phyloP scores from a whole-genome alignment of 2,329 filamentous ascomycete species.

The Colletotrichum noveboracense region DNA sequence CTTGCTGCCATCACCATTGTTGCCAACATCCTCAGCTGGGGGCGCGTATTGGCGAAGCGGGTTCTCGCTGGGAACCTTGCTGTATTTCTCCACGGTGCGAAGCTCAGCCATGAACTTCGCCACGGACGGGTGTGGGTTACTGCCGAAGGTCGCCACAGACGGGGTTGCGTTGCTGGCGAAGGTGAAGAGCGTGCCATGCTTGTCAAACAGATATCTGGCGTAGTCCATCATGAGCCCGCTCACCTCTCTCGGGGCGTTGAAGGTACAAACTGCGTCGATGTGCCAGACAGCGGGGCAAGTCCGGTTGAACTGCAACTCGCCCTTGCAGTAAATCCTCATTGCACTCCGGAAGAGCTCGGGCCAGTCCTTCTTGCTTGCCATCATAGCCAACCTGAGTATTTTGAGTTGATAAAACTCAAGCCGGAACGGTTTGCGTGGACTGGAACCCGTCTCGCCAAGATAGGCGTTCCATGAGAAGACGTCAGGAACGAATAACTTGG shows the following conservation, averaged over 20 bases:
- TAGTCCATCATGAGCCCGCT: background rate
- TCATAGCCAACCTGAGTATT: background rate
- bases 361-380: background rate
- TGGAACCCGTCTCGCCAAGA: background rate
- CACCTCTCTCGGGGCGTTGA: background rate
- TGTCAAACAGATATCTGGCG: background rate
- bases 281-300: background rate
- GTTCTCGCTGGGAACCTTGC: background rate
- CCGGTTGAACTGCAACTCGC: background rate
- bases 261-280: background rate
- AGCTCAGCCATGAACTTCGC: background rate
- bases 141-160: background rate
- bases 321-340: background rate
- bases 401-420: background rate
- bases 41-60: background rate
- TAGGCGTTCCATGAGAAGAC: rapidly evolving
- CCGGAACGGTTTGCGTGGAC: no score
- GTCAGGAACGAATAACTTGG: background rate
- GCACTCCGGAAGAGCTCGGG: background rate
- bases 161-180: background rate
- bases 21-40: background rate
- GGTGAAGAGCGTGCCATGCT: background rate
- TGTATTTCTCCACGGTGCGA: background rate
- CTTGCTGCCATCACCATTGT: background rate
- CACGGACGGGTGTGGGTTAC: background rate